A percentile compares a stretch with the other conserved stretches of the same genome.
Evolutionary conservation across 129 eudicot genomes (phyloP).

Genomic region (Artemisia tridentata): DNA sequence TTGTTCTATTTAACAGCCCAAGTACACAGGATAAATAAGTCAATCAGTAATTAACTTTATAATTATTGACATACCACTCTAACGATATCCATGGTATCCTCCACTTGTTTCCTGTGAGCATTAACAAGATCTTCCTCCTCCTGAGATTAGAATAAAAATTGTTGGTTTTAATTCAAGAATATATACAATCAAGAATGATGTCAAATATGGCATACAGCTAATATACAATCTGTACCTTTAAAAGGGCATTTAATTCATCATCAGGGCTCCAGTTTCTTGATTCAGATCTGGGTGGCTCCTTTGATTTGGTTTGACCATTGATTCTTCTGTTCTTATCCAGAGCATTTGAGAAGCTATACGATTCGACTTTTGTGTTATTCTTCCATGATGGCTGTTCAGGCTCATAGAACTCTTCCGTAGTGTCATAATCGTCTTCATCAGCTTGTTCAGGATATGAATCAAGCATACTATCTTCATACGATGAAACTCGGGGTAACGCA

Average conservation of each 20-base stretch:
- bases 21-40: not conserved
- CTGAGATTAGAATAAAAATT: constrained; percentile 34
- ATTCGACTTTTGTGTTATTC: constrained; percentile 51
- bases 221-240: constrained; percentile 49
- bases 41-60: constrained; percentile 1
- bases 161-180: not conserved
- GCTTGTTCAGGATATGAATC: constrained; percentile 76
- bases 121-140: constrained; percentile 98
- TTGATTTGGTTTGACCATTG: constrained; percentile 66
- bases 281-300: constrained; percentile 66
- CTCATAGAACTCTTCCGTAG: constrained; percentile 68
- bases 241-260: constrained; percentile 65
- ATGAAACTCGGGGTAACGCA: constrained; percentile 48
- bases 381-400: constrained; percentile 61
- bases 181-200: not conserved
- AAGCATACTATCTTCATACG: constrained; percentile 63
- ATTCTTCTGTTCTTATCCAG: constrained; percentile 60
- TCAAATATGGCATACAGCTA: not conserved
- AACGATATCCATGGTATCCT: constrained; percentile 97
- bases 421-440: constrained; percentile 76
- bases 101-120: constrained; percentile 96
- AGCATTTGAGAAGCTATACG: constrained; percentile 32
- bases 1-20: constrained; percentile 1
- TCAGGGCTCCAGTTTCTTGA: constrained; percentile 51
- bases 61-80: constrained; percentile 59